phyloP scores from a whole-genome alignment of 129 eudicot species.

The Lactuca saligna region DNA sequence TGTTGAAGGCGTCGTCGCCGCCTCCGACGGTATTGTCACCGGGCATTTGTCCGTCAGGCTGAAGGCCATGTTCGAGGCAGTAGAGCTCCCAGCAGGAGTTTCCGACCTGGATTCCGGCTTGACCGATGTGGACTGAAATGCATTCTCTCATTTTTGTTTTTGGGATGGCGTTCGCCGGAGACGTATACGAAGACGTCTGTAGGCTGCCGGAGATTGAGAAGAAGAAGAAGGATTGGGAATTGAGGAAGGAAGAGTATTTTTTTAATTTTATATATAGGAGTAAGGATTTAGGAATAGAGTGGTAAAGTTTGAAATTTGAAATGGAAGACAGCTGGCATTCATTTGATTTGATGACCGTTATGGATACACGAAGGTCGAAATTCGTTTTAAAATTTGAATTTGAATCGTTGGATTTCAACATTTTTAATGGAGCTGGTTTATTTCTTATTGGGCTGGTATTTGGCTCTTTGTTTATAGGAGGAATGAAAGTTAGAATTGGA shows the following conservation, averaged over 20 bases:
- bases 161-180: slow-evolving; percentile 2
- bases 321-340: slow-evolving; percentile 2
- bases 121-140: slow-evolving; percentile 81
- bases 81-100: slow-evolving; percentile 81
- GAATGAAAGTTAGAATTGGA: background rate
- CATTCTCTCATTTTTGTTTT: slow-evolving; percentile 62
- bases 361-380: background rate
- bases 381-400: slow-evolving; percentile 21
- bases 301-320: slow-evolving; percentile 24
- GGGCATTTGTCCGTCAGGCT: slow-evolving; percentile 36
- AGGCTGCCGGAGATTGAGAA: background rate
- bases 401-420: background rate
- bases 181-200: slow-evolving; percentile 51
- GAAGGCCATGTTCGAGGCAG: slow-evolving; percentile 72
- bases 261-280: background rate
- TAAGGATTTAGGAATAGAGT: background rate
- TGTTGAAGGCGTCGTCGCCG: slow-evolving; percentile 36
- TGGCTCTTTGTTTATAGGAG: background rate
- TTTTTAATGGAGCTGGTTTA: background rate
- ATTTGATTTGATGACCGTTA: background rate
- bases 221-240: background rate
- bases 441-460: background rate
- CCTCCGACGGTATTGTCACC: slow-evolving; percentile 35
- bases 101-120: slow-evolving; percentile 77
- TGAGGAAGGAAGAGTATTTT: background rate